Evolutionary conservation across 306 rosid genomes (phyloP), one percentile per base, ranked within the genome.

Genomic region (Comarum palustre): DNA sequence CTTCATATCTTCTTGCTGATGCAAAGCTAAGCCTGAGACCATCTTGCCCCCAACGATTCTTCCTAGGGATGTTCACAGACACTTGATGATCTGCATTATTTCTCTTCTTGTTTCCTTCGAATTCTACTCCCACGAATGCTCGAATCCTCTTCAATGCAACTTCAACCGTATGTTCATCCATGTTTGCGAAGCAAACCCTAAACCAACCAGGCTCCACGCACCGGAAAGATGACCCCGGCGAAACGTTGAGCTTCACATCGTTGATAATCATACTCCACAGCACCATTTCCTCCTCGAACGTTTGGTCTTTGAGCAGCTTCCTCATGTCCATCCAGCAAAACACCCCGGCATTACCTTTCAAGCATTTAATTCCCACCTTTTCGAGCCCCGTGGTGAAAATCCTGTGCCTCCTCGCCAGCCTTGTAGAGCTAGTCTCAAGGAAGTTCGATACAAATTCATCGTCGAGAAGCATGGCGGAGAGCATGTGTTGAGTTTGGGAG

Each of bases 151-250:
- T 22, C 2, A 94, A 82, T 8, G 97, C 96, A 41, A 91, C 66
- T 5, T 85, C 84, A 16, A 94, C 79, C 0, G 97, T 88, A 14
- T 84, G 83, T 15, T 89, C 85, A 41, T 94, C 96, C 90, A 91
- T 87, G 66, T 94, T 94, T 1, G 99, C 97, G 15, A 91, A 89
- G 80, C 99, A 94, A 74, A 91, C 99, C 81, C 99, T 79, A 70
- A 77, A 94, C 99, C 99, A 94, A 51, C 99, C 99, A 0, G 96
- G 95, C 63, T 94, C 99, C 0, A 58, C 42, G 57, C 96, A 90
- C 10, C 81, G 81, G 70, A 89, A 94, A 8, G 99, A 94, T 0
- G 96, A 91, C 0, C 99, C 97, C 0, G 99, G 99, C 0, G 99
- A 94, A 15, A 91, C 96, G n/a, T 94, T 91, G 16, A 94, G 91